Base-by-base conservation (phyloP, 176 grass and related monocot genomes). In the Musa beccarii region DNA sequence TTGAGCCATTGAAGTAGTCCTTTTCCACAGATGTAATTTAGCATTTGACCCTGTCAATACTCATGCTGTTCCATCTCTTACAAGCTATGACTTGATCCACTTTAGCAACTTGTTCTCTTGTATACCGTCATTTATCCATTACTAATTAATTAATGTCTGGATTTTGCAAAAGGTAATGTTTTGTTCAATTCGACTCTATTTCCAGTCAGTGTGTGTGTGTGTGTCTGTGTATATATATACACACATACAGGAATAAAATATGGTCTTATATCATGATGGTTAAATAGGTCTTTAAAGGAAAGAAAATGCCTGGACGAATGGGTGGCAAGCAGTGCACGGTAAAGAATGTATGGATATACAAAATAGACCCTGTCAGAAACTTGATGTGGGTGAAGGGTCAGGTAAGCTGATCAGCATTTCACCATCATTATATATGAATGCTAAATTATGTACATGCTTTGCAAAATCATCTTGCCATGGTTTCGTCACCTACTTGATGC, bases 331-430 rank as follows among this genome's bases (percentile, higher is more conserved):
- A 94, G 72, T 80, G 85, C 13, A 99, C 90, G 0, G 88, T 95
- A 52, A 91, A 99, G 81, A 99, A 99, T 86, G 96, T 99, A 49
- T 99, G 96, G 96, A 80, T 95, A 66, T 99, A 99, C 61, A 92
- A 95, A 92, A 92, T 95, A 63, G 91, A 95, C 21, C 95, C 96
- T 56, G 85, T 84, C n/a, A 90, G 96, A 86, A 99, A 99, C 72
- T 84, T 99, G 14, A 86, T 99, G 59, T 94, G 84, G 86, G 78
- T 95, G 69, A 99, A 84, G 86, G 96, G 96, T 74, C 96, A 99
- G 91, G 96, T 99, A 87, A 63, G 62, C 20, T 63, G 80, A 20
- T 68, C 12, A 49, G 6, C 11, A 20, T 1, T 81, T 14, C 49
- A 51, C 15, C 1, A 5, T 13, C 12, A 16, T 66, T 22, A 29